Evolutionary conservation across 352 stramenopile genomes (phyloP).

Genomic region (Phytopythium vexans): DNA sequence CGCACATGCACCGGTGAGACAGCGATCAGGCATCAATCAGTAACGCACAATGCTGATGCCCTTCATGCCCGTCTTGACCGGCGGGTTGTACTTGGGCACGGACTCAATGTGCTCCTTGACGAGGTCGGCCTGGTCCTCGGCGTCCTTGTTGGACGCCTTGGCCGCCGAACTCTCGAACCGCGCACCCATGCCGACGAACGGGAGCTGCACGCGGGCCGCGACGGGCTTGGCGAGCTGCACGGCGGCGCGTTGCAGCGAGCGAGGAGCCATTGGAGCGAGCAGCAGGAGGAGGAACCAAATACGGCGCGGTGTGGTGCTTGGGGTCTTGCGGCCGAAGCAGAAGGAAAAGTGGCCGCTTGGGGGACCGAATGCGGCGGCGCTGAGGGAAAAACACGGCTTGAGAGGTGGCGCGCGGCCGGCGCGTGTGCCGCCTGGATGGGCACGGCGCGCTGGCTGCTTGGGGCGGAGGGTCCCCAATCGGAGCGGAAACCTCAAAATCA

Average conservation of each 20-base stretch:
- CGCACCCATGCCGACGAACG: background rate
- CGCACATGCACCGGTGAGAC: background rate
- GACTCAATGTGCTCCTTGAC: constrained; percentile 52
- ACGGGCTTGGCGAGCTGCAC: constrained; percentile 15
- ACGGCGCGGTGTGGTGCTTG: no score
- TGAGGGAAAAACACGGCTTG: constrained; percentile 4
- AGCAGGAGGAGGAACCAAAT: no score
- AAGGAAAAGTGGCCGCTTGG: no score
- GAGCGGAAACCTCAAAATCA: no score
- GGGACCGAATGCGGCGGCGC: constrained; percentile 2
- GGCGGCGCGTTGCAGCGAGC: background rate
- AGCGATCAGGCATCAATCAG: background rate
- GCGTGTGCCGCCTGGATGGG: no score
- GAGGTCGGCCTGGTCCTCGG: constrained; percentile 32
- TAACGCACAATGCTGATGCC: constrained; percentile 68
- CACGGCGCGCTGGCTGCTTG: no score
- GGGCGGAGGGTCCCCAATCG: no score
- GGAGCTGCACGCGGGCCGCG: background rate
- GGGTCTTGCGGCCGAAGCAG: no score
- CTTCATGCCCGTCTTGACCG: constrained; percentile 70
- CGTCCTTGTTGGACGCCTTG: constrained; percentile 39
- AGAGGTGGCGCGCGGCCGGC: no score
- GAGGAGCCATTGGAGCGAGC: no score
- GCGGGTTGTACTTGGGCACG: constrained; percentile 78
- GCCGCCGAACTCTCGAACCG: constrained; percentile 16